phyloP scores from a whole-genome alignment of 1,139 yeast species.

The Pichia sp. region DNA sequence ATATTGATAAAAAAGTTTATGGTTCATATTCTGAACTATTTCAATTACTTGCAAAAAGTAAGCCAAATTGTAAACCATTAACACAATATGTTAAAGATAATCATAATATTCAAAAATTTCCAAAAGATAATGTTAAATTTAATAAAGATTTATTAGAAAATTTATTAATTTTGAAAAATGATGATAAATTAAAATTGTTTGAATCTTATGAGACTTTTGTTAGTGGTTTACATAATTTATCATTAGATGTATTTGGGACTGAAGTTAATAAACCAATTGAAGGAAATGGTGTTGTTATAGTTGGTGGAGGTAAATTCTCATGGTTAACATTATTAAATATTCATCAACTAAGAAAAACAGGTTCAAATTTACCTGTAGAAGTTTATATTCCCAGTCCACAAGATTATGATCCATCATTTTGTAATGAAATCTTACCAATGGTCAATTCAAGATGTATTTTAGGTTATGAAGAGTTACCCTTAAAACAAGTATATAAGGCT shows the following conservation, averaged over 20 bases:
- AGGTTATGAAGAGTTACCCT: slow-evolving; percentile 28
- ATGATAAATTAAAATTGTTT: slow-evolving; percentile 22
- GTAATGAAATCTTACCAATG: slow-evolving; percentile 39
- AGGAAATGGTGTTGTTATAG: slow-evolving; percentile 54
- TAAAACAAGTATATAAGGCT: slow-evolving; percentile 27
- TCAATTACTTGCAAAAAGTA: slow-evolving; percentile 14
- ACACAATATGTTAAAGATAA: slow-evolving; percentile 25
- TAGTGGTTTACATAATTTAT: slow-evolving; percentile 15
- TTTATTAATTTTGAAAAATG: slow-evolving; percentile 24
- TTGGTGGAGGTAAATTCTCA: slow-evolving; percentile 56
- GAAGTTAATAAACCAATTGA: slow-evolving; percentile 6
- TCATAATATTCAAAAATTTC: slow-evolving; percentile 30
- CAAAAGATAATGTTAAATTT: slow-evolving; percentile 30
- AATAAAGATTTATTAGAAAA: slow-evolving; percentile 27
- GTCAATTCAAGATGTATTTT: slow-evolving; percentile 41
- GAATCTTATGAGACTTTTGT: slow-evolving; percentile 24
- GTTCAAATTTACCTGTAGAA: slow-evolving; percentile 54
- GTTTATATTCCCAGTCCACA: slow-evolving; percentile 48
- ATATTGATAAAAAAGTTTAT: too few relatives aligned
- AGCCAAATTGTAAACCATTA: slow-evolving; percentile 27
- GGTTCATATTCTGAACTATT: too few relatives aligned
- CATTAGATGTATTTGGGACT: slow-evolving; percentile 20
- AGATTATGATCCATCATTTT: slow-evolving; percentile 44
- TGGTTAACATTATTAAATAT: slow-evolving; percentile 50
- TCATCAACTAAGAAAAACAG: slow-evolving; percentile 43